A percentile compares a stretch with the other conserved stretches of the same genome.
phyloP scores from a whole-genome alignment of 2,329 filamentous ascomycete species.

The Colletotrichum liriopes region DNA sequence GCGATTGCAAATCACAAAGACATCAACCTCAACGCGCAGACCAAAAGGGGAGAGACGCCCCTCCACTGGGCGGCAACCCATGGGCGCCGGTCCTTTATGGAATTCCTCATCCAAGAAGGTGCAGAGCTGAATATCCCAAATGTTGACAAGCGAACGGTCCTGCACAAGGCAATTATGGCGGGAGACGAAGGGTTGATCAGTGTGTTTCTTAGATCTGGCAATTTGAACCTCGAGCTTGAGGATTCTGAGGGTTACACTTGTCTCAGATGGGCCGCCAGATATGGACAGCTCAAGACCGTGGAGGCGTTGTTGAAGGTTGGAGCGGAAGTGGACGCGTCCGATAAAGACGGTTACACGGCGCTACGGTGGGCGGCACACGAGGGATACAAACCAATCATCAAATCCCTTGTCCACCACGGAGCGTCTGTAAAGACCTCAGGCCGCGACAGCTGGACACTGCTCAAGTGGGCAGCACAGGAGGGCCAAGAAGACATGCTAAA shows the following conservation, averaged over 20 bases:
- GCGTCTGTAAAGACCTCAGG: background rate
- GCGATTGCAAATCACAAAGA: conserved; percentile 2
- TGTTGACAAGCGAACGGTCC: conserved; percentile 2
- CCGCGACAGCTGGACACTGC: conserved; percentile 7
- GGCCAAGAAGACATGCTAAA: conserved; percentile 25
- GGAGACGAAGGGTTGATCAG: background rate
- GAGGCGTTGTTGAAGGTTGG: conserved; percentile 4
- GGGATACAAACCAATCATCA: conserved; percentile 7
- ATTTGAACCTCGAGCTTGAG: conserved; percentile 11
- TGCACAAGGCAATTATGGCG: conserved; percentile 17
- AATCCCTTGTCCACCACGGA: background rate
- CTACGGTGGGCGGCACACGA: conserved; percentile 25
- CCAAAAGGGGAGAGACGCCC: conserved; percentile 19
- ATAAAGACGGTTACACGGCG: conserved; percentile 17
- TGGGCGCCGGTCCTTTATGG: background rate
- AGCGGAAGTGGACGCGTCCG: conserved; percentile 3
- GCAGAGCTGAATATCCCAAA: conserved; percentile 19
- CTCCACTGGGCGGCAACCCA: conserved; percentile 22
- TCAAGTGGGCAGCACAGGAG: conserved; percentile 29
- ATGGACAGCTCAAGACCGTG: conserved; percentile 1
- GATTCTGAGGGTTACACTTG: conserved; percentile 22
- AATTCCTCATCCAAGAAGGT: background rate
- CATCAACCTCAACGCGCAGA: conserved; percentile 20
- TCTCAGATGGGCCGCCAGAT: conserved; percentile 18
- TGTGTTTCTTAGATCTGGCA: background rate